Evolutionary conservation across 1,284 basidiomycete species (phyloP).

Genomic region (Mrakiaceae sp.): DNA sequence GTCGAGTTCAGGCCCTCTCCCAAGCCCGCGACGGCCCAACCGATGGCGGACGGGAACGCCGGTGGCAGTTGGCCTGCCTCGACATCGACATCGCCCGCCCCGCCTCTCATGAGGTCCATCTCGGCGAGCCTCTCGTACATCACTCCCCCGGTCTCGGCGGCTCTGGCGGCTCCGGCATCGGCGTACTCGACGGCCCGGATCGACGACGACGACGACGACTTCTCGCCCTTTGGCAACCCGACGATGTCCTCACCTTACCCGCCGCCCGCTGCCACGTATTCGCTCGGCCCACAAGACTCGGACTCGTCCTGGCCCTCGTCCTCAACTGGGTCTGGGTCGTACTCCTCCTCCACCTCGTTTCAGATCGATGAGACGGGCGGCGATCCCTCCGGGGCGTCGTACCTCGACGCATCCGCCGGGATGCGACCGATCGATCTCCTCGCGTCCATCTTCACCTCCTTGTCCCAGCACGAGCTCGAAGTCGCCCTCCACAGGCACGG

Average conservation of each 20-base stretch:
- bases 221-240: constrained; percentile 39
- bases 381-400: constrained; percentile 26
- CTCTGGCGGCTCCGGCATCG: constrained; percentile 19
- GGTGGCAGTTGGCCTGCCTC: constrained; percentile 16
- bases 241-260: too few species aligned
- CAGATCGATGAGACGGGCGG: constrained; percentile 27
- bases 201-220: constrained; percentile 40
- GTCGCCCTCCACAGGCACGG: constrained; percentile 76
- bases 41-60: not conserved
- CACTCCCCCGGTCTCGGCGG: constrained; percentile 18
- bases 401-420: constrained; percentile 54
- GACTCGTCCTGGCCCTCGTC: not conserved
- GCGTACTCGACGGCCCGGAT: constrained; percentile 20
- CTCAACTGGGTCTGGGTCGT: not conserved
- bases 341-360: constrained; percentile 5
- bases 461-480: constrained; percentile 82
- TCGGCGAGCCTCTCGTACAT: not conserved
- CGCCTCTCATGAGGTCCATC: not conserved
- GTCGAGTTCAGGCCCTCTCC: constrained; percentile 56
- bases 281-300: not conserved
- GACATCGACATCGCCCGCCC: constrained; percentile 15
- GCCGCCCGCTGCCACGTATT: not conserved
- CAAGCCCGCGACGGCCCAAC: constrained; percentile 6
- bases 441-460: constrained; percentile 76
- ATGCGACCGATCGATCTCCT: constrained; percentile 97